Conservation (phyloP, 768 basidiomycete species). For the Russula sp. region DNA sequence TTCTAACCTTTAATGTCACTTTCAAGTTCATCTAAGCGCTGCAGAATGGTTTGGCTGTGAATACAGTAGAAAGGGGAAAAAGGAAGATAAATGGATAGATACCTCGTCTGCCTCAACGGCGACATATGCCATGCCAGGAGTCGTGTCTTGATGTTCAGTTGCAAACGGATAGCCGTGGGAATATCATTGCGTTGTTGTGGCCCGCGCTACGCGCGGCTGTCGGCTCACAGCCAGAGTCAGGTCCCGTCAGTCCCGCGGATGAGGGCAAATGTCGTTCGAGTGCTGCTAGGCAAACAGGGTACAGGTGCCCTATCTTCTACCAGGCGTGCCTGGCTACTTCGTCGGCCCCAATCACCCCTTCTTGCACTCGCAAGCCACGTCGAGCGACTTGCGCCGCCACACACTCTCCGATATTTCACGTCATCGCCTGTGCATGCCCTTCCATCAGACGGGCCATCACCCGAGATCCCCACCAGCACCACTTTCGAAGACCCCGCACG, state of each 20-base stretch:
- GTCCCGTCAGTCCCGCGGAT: not conserved
- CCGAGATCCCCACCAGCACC: conserved; percentile 3
- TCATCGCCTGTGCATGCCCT: not conserved
- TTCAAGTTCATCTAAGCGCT: conserved; percentile 53
- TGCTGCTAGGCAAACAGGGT: conserved; percentile 31
- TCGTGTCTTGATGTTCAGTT: not conserved
- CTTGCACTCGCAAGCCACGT: not conserved
- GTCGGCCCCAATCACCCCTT: not conserved
- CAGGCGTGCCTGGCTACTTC: not conserved
- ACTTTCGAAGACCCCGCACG: conserved; percentile 28
- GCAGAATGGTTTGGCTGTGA: not conserved
- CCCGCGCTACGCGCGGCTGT: not conserved
- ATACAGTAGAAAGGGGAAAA: not conserved
- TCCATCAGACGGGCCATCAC: not conserved
- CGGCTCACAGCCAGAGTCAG: not conserved
- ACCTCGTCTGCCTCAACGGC: conserved; percentile 71
- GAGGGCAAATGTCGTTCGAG: conserved; percentile 18
- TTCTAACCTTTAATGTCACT: conserved; percentile 15
- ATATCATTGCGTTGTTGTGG: not conserved
- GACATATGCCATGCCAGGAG: conserved; percentile 59
- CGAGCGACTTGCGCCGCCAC: not conserved
- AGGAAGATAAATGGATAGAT: conserved; percentile 7
- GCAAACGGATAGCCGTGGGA: conserved; percentile 7
- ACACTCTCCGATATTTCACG: conserved; percentile 5
- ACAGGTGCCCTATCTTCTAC: conserved; percentile 21